Evolutionary conservation across 2,329 filamentous ascomycete genomes (phyloP), one percentile per base, ranked within the genome.

Genomic region (Epichloe elymi): DNA sequence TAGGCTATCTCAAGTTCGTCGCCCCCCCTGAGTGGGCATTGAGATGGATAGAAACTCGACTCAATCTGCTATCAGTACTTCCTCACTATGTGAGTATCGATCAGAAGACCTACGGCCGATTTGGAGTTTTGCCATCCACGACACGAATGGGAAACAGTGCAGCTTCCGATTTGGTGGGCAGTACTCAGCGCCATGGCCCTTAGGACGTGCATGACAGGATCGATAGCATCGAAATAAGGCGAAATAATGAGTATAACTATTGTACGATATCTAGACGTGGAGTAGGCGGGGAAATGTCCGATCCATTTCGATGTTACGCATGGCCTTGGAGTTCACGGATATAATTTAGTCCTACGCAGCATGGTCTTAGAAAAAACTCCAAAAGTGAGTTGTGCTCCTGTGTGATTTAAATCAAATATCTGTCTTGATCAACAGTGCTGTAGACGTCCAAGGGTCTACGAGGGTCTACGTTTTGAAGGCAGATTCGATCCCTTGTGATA

Each of bases 1-100:
- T 95, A 53, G 90, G 90, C 46, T 95, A 90, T 64, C 80, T 97
- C 59, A 90, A 88, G 65, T 85, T 94, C 62, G 76, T 97, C 40
- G 86, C 88, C 15, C 93, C 15, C 93, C 90, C 88, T 2, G 93
- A 97, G 68, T 86, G 85, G 77, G 78, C 85, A 30, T 73, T 97
- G 51, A 79, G 89, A 57, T 97, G 86, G 82, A 76, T 96, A 51
- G 93, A 98, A 69, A 80, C 79, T 17, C 94, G 91, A 64, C 71
- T 97, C 53, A 93, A 95, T 62, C 74, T 97, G 10, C 74, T 95
- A 20, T 86, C 82, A 19, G 77, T 88, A 53, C 70, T 97, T 26
- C 91, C 91, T 43, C 88, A 95, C 68, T 97, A 95, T 61, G 85
- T 97, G 46, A 94, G 87, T 51, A 83, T 96, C 15, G 91, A 97